Evolutionary conservation across 1,284 basidiomycete genomes (phyloP), one percentile per base, ranked within the genome.

Genomic region (Rhodotorula sp.): DNA sequence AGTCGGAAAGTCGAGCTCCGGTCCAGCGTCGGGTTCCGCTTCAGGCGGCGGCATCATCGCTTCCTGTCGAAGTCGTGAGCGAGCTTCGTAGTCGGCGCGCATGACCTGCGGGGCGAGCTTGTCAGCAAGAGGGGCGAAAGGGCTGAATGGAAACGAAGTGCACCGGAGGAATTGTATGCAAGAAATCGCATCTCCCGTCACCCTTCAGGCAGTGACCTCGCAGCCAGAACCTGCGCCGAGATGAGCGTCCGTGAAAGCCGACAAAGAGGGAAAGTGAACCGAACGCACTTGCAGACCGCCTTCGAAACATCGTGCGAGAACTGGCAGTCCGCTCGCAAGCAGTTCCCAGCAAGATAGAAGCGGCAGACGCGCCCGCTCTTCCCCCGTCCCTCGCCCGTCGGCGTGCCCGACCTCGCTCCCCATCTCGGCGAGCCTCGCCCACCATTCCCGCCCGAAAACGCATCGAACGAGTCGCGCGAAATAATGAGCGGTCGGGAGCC

Each of bases 301-400:
- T 79, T 79, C 62, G 79, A 78, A 20, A 82, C 74, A 52, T 82
- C 81, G 65, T 82, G 81, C 44, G 79, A 81, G 83, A 98, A 99
- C 69, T 94, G 88, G 82, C 96, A 99, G 82, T 99, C 95, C 61
- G 92, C 91, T 62, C 95, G 83, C 64, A 97, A 83, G 79, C 95
- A 99, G 81, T 98, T 94, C 26, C 96, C 96, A 11, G 92, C 92
- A 48, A 99, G 85, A 80, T 94, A 99, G 81, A 98, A 99, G 66
- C 96, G 85, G 80, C 95, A 99, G 51, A 99, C 94, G 65, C 83
- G 61, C 7, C 73, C 73, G 13, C 73, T 70, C 15, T 72, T 70
- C 6, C 70, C 70, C 13, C 70, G 28, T n/a, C 62, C 71, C 5
- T 67, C 70, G 11, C 57, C 65, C 13, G 64, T 46, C 26, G 75